Conservation (phyloP, 2,329 filamentous ascomycete genomes). For the Laburnicola sp. region DNA sequence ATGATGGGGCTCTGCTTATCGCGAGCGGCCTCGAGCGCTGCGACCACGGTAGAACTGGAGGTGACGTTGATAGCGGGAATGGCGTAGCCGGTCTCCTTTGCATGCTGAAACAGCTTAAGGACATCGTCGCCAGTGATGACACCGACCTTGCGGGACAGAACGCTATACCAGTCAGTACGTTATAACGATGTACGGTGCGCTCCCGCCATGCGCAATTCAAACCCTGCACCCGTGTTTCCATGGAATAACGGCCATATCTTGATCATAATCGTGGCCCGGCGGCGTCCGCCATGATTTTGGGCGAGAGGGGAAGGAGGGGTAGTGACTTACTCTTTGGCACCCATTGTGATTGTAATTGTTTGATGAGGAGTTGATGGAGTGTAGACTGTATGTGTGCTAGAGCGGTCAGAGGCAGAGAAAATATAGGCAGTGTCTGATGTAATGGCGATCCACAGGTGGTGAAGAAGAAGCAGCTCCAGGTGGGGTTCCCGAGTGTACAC, state of each 20-base stretch:
- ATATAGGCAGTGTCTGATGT: constrained; percentile 12
- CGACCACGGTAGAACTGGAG: constrained; percentile 81
- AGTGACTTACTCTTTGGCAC: constrained; percentile 24
- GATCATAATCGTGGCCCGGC: not conserved
- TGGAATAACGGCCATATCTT: no score
- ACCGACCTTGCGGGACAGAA: constrained; percentile 64
- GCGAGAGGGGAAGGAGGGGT: not conserved
- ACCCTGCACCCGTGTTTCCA: no score
- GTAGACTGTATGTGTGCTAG: not conserved
- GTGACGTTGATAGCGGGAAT: constrained; percentile 61
- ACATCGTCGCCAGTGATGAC: constrained; percentile 68
- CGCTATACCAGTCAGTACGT: constrained; percentile 13
- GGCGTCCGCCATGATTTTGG: not conserved
- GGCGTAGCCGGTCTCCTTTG: constrained; percentile 70
- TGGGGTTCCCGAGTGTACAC: constrained; percentile 12
- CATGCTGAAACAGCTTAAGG: constrained; percentile 79
- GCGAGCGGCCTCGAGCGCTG: constrained; percentile 86
- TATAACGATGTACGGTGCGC: not conserved
- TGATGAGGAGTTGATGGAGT: not conserved
- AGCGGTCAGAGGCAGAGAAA: constrained; percentile 1
- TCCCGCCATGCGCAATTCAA: not conserved
- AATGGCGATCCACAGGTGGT: constrained; percentile 17
- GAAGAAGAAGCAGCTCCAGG: constrained; percentile 16
- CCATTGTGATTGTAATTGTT: constrained; percentile 21
- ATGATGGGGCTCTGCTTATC: constrained; percentile 90